phyloP scores from a whole-genome alignment of 768 basidiomycete species.

The Russula ochroleuca region DNA sequence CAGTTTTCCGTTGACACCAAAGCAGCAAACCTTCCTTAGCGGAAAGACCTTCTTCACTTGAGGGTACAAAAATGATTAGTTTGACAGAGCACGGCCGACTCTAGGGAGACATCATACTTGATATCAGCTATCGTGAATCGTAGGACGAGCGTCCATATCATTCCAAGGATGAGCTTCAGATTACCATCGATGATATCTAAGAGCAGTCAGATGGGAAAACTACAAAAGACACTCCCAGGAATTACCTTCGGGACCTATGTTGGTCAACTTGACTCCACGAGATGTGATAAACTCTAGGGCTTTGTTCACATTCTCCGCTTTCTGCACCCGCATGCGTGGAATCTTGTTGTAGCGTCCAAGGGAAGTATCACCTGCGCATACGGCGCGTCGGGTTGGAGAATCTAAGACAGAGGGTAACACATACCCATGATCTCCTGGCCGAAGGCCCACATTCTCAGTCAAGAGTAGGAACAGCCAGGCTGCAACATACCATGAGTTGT shows the following conservation, averaged over 20 bases:
- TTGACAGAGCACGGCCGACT: neutral
- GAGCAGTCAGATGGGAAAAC: slow-evolving; percentile 12
- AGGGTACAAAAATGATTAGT: slow-evolving; percentile 5
- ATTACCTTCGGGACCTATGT: slow-evolving; percentile 92
- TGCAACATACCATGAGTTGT: slow-evolving; percentile 72
- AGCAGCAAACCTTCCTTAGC: slow-evolving; percentile 95
- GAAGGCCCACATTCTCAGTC: neutral
- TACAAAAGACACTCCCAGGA: slow-evolving; percentile 3
- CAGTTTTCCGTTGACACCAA: slow-evolving; percentile 98
- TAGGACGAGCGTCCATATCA: slow-evolving; percentile 98
- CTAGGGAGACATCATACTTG: slow-evolving; percentile 52
- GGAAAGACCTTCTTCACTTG: slow-evolving; percentile 94
- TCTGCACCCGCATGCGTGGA: slow-evolving; percentile 91
- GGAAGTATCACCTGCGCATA: slow-evolving; percentile 68
- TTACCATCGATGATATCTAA: slow-evolving; percentile 99
- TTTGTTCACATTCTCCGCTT: slow-evolving; percentile 97
- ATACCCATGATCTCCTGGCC: slow-evolving; percentile 95
- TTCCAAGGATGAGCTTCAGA: slow-evolving; percentile 94
- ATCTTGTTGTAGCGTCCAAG: slow-evolving; percentile 90
- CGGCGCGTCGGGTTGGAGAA: slow-evolving; percentile 9
- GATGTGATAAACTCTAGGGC: slow-evolving; percentile 94
- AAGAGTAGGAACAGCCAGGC: slow-evolving; percentile 5
- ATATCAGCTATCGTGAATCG: slow-evolving; percentile 98
- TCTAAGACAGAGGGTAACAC: slow-evolving; percentile 20
- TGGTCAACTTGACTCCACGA: slow-evolving; percentile 91